Conservation (phyloP, 306 rosid species). For the Malus fusca region DNA sequence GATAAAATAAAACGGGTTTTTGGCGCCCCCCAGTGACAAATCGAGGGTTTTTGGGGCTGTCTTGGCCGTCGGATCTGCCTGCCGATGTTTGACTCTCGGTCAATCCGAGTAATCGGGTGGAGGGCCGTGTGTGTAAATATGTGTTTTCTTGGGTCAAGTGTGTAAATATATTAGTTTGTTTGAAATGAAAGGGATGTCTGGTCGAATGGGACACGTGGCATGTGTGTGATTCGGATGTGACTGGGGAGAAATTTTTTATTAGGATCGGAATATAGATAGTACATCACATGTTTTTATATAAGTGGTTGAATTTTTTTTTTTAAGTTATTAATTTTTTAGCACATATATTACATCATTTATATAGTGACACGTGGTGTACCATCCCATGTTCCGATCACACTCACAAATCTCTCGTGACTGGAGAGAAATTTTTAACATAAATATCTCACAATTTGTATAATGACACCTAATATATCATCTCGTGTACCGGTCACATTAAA, state of each 20-base stretch:
- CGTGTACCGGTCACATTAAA: no score
- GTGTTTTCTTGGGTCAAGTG: neutral
- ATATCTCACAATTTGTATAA: accelerated
- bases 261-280: accelerated
- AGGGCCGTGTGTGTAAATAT: neutral
- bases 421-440: no score
- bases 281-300: no score
- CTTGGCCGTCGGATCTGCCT: slow-evolving; percentile 31
- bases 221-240: neutral
- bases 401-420: no score
- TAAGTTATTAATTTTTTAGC: no score
- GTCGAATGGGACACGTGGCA: slow-evolving; percentile 30
- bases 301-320: no score
- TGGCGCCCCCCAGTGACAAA: slow-evolving; percentile 65
- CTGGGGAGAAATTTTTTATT: no score
- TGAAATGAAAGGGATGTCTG: neutral
- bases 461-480: accelerated
- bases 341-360: accelerated
- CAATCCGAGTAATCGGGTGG: slow-evolving; percentile 1
- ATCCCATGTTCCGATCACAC: accelerated
- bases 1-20: slow-evolving; percentile 47
- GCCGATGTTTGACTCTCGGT: slow-evolving; percentile 18
- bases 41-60: slow-evolving; percentile 14
- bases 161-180: neutral
- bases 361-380: no score